phyloP scores from a whole-genome alignment of 495 filamentous ascomycete genomes.

The Lasiosphaeriaceae sp. region DNA sequence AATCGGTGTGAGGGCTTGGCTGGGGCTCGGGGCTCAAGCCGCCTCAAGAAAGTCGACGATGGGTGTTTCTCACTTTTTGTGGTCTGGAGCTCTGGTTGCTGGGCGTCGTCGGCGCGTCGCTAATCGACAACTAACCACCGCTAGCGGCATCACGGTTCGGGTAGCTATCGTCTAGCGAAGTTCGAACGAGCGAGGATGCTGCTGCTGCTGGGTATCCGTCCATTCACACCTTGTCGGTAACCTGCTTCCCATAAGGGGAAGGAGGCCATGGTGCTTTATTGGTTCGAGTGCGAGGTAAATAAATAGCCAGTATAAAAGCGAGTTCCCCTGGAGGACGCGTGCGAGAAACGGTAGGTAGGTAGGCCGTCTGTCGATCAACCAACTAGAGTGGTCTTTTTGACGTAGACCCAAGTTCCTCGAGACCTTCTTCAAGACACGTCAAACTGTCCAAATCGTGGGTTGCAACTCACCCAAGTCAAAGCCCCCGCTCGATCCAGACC shows the following conservation, averaged over 20 bases:
- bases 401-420: too few species aligned
- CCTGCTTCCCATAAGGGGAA: not conserved
- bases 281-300: not conserved
- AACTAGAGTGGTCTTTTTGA: too few species aligned
- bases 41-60: too few species aligned
- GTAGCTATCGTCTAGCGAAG: not conserved
- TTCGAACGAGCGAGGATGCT: not conserved
- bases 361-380: too few species aligned
- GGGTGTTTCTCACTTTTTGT: too few species aligned
- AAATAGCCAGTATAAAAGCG: not conserved
- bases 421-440: too few species aligned
- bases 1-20: constrained; percentile 1
- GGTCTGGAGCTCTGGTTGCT: too few species aligned
- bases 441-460: too few species aligned
- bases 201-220: not conserved
- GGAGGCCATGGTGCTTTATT: not conserved
- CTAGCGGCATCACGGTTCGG: constrained; percentile 14
- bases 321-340: too few species aligned
- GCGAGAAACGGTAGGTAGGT: not conserved
- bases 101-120: constrained; percentile 17
- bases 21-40: not conserved
- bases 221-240: too few species aligned
- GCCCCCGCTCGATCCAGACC: constrained; percentile 4
- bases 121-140: constrained; percentile 22
- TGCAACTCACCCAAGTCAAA: too few species aligned